These are phyloP conservation scores for Arctium minus DNA, from an alignment of 129 eudicot genomes.

Conservation along the genomic window DNA sequence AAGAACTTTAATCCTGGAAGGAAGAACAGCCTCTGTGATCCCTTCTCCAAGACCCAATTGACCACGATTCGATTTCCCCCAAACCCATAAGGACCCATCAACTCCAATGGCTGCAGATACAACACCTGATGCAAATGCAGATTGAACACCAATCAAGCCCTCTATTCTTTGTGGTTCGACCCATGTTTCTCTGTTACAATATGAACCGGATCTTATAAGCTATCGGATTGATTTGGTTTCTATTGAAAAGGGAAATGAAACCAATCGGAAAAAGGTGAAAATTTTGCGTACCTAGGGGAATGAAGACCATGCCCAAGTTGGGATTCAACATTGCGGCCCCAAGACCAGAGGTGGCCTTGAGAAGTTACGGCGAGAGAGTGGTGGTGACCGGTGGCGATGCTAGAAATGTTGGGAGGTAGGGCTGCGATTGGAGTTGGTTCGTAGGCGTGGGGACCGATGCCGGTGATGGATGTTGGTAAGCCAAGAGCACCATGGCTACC, in stretches of 20 bases:
- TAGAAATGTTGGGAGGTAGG: constrained; percentile 63
- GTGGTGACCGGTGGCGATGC: constrained; percentile 85
- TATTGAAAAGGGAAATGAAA: background rate
- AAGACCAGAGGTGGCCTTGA: constrained; percentile 80
- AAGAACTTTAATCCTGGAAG: constrained; percentile 66
- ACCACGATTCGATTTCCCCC: constrained; percentile 94
- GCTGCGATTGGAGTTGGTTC: constrained; percentile 71
- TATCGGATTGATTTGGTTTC: background rate
- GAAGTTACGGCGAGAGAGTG: constrained; percentile 88
- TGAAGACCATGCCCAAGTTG: constrained; percentile 67
- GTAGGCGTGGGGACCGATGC: constrained; percentile 57
- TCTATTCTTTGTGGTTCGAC: constrained; percentile 56
- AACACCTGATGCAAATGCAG: constrained; percentile 87
- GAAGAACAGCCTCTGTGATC: constrained; percentile 56
- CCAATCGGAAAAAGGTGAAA: background rate
- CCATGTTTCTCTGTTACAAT: constrained; percentile 69
- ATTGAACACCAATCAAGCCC: constrained; percentile 49
- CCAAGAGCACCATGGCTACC: constrained; percentile 84
- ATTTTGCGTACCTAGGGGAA: constrained; percentile 53
- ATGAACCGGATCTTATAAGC: background rate
- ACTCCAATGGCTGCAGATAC: constrained; percentile 68
- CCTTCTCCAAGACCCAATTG: constrained; percentile 85
- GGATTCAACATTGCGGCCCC: constrained; percentile 84
- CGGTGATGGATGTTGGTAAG: constrained; percentile 42
- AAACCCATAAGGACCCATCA: constrained; percentile 82